A percentile compares a stretch with the other conserved stretches of the same genome.
Conservation (phyloP, 768 basidiomycete species). For the Rhodosporidiobolus odoratus region DNA sequence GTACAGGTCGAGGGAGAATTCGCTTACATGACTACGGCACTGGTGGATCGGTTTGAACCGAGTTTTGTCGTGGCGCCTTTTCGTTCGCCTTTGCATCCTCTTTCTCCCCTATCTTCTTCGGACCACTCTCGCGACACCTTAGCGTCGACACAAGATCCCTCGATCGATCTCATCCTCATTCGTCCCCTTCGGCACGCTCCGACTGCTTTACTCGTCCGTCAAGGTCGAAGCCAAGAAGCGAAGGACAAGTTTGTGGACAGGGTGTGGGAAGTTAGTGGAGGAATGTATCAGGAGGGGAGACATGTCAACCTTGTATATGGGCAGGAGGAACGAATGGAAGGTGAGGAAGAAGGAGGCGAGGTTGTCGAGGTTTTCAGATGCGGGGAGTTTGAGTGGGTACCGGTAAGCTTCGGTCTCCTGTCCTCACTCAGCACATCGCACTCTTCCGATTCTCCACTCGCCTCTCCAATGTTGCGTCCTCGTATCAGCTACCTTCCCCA, state of each 20-base stretch:
- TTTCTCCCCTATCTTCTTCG: slow-evolving; percentile 47
- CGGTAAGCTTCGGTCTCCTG: slow-evolving; percentile 51
- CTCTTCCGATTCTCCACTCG: too few species aligned
- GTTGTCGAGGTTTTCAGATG: slow-evolving; percentile 76
- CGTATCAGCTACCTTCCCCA: too few species aligned
- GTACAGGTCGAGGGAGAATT: slow-evolving; percentile 63
- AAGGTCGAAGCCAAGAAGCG: slow-evolving; percentile 50
- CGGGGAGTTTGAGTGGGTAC: slow-evolving; percentile 79
- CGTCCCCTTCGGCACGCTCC: slow-evolving; percentile 64
- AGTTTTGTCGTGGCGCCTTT: slow-evolving; percentile 71
- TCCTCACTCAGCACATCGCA: too few species aligned
- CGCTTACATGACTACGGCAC: slow-evolving; percentile 75
- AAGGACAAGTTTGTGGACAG: slow-evolving; percentile 56
- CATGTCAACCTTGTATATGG: slow-evolving; percentile 63
- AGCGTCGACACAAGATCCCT: slow-evolving; percentile 43
- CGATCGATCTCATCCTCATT: slow-evolving; percentile 70
- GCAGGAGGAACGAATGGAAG: slow-evolving; percentile 45
- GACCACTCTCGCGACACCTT: slow-evolving; percentile 38
- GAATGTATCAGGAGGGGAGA: slow-evolving; percentile 71
- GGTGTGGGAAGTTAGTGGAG: slow-evolving; percentile 55
- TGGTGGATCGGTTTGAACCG: slow-evolving; percentile 79
- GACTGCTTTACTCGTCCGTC: slow-evolving; percentile 35
- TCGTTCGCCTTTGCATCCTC: slow-evolving; percentile 41
- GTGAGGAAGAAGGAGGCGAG: slow-evolving; percentile 42
- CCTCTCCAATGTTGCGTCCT: not conserved